phyloP scores from a whole-genome alignment of 1,139 yeast genomes.

The Hyphopichia burtonii region DNA sequence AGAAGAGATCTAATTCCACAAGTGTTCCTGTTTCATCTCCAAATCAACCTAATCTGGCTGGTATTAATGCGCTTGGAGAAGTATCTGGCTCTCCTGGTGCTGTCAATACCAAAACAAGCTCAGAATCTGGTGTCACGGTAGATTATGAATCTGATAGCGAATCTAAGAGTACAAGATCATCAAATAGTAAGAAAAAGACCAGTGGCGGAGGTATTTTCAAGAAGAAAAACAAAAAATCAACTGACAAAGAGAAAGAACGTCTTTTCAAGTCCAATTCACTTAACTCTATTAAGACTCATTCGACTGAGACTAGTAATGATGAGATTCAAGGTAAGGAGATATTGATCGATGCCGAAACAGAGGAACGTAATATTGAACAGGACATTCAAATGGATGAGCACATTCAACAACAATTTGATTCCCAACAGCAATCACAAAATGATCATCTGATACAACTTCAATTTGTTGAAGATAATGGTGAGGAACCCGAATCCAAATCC shows the following conservation, averaged over 20 bases:
- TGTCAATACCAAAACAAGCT: conserved; percentile 4
- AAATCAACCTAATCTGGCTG: conserved; percentile 3
- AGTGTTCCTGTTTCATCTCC: conserved; percentile 3
- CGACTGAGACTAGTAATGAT: background rate
- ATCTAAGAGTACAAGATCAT: conserved; percentile 6
- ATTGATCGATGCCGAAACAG: background rate
- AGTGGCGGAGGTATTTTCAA: conserved; percentile 24
- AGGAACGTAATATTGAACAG: background rate
- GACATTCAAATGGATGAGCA: background rate
- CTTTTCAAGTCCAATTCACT: conserved; percentile 1
- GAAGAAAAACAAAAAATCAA: conserved; percentile 17
- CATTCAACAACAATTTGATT: background rate
- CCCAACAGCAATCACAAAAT: background rate
- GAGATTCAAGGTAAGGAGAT: background rate
- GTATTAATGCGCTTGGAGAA: conserved; percentile 2
- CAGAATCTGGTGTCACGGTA: conserved; percentile 24
- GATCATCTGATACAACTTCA: background rate
- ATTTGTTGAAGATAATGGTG: background rate
- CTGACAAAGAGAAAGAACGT: conserved; percentile 1
- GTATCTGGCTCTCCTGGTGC: background rate
- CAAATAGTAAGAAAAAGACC: conserved; percentile 11
- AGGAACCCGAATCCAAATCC: background rate
- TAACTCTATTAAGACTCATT: conserved; percentile 1
- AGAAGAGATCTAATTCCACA: conserved; percentile 28
- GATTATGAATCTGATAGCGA: conserved; percentile 34